Conservation (phyloP, 2,329 filamentous ascomycete genomes). For the Nigrograna mackinnonii region DNA sequence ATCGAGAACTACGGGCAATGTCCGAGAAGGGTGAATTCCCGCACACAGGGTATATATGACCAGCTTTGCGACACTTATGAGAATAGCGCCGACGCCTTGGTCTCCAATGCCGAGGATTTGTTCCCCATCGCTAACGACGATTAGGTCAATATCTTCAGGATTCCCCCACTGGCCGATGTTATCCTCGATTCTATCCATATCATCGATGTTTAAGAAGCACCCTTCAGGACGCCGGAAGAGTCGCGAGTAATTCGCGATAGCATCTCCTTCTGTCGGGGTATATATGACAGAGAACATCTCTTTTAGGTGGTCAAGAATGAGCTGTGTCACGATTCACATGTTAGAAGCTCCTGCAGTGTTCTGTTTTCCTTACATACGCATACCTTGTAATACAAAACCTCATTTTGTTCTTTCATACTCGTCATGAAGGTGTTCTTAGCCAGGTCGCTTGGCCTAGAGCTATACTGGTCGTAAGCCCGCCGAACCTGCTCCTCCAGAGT, state of each 20-base stretch:
- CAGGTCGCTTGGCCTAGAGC: conserved; percentile 62
- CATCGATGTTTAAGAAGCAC: conserved; percentile 76
- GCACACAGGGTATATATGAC: conserved; percentile 82
- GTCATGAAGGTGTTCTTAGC: conserved; percentile 89
- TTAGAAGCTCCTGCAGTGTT: conserved; percentile 4
- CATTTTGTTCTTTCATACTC: conserved; percentile 82
- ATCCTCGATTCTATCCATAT: conserved; percentile 67
- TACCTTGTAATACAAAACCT: conserved; percentile 78
- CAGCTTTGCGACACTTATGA: conserved; percentile 84
- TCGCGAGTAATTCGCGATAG: conserved; percentile 81
- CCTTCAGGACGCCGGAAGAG: conserved; percentile 80
- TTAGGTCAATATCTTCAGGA: conserved; percentile 80
- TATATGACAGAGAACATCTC: conserved; percentile 94
- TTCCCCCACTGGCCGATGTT: conserved; percentile 70
- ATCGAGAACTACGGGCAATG: conserved; percentile 80
- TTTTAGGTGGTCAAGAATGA: conserved; percentile 76
- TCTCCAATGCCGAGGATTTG: conserved; percentile 87
- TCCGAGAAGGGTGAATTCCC: conserved; percentile 80
- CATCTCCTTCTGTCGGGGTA: conserved; percentile 87
- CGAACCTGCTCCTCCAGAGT: conserved; percentile 75
- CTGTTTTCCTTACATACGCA: conserved; percentile 17
- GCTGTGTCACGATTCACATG: conserved; percentile 44
- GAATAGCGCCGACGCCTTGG: conserved; percentile 81
- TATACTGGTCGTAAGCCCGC: conserved; percentile 82
- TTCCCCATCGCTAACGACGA: conserved; percentile 77